Conservation (phyloP, 352 stramenopile genomes). For the Phytophthora kernoviae region DNA sequence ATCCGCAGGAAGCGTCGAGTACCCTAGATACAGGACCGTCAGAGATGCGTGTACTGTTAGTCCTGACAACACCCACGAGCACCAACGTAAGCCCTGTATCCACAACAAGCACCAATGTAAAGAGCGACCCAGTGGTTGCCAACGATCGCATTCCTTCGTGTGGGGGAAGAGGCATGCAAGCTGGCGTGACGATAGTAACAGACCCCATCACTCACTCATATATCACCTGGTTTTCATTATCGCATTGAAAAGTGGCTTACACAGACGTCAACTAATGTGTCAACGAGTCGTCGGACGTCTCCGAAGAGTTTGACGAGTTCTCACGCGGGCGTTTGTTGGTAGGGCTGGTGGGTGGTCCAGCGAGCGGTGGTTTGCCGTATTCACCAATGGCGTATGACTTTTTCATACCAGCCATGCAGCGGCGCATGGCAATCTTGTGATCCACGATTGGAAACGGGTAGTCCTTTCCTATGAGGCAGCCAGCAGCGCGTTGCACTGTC, state of each 20-base stretch:
- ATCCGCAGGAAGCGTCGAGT: too few relatives aligned
- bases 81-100: too few relatives aligned
- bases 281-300: conserved; percentile 37
- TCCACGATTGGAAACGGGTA: conserved; percentile 97
- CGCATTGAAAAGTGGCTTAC: not conserved
- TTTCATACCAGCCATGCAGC: conserved; percentile 92
- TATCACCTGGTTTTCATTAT: not conserved
- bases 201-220: not conserved
- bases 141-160: too few relatives aligned
- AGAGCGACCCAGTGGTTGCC: too few relatives aligned
- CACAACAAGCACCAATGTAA: too few relatives aligned
- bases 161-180: too few relatives aligned
- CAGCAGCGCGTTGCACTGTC: conserved; percentile 80
- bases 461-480: conserved; percentile 90
- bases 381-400: conserved; percentile 78
- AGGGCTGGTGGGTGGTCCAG: conserved; percentile 25
- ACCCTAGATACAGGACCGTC: too few relatives aligned
- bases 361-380: conserved; percentile 30
- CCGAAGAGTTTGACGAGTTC: conserved; percentile 35
- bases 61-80: too few relatives aligned
- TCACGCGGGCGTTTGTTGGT: conserved; percentile 38
- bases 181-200: not conserved
- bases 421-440: conserved; percentile 89
- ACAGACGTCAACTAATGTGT: conserved; percentile 9
- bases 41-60: too few relatives aligned